Conservation (phyloP, 257 asterid genomes). For the Forsythia viridissima region DNA sequence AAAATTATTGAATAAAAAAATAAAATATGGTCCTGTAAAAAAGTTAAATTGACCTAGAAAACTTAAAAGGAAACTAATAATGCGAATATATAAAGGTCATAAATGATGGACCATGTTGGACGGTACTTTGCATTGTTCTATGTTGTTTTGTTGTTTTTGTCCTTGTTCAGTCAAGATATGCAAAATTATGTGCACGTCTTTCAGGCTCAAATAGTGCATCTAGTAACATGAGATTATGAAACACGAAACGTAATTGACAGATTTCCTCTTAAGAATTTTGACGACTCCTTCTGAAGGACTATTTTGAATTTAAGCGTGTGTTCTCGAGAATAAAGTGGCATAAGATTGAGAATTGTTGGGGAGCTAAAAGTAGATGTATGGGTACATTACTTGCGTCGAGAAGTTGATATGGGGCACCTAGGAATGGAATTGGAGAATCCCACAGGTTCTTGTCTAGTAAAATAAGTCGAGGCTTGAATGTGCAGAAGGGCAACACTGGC, state of each 20-base stretch:
- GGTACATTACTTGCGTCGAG: not conserved
- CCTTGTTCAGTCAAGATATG: not conserved
- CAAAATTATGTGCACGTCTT: not conserved
- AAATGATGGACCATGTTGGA: not conserved
- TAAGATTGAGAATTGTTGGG: not conserved
- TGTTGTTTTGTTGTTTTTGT: not conserved
- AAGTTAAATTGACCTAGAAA: not conserved
- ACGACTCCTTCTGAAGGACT: not conserved
- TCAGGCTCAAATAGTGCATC: not conserved
- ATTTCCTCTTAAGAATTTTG: not conserved
- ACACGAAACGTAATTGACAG: not conserved
- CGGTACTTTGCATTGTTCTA: not conserved
- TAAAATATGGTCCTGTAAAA: not conserved
- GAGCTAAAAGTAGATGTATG: not conserved
- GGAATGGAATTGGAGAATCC: not conserved
- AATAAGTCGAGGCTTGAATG: not conserved
- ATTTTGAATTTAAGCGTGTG: not conserved
- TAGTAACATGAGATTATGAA: not conserved
- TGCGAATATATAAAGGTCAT: not conserved
- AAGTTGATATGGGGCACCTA: not conserved
- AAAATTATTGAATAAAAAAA: not conserved
- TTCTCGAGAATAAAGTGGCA: not conserved
- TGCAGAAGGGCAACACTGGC: not conserved
- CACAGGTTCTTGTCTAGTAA: not conserved
- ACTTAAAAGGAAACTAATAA: not conserved